Evolutionary conservation across 2,329 filamentous ascomycete species (phyloP).

Genomic region (Didymella glomerata): DNA sequence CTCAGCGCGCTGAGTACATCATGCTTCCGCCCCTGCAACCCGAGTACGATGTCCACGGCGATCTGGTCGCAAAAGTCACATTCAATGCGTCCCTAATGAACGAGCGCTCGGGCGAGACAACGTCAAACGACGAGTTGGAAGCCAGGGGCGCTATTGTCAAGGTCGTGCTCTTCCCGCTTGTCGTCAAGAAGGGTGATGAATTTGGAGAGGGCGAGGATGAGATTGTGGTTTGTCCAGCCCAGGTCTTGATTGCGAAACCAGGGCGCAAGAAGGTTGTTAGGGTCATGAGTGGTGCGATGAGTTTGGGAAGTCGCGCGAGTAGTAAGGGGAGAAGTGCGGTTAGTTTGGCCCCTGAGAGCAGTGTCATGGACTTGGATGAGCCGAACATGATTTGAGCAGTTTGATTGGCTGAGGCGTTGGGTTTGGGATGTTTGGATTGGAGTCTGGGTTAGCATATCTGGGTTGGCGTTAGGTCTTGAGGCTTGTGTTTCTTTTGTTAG

Average conservation of each 20-base stretch:
- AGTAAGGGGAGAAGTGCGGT: slow-evolving; percentile 40
- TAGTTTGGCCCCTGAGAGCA: slow-evolving; percentile 43
- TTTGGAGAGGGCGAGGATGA: slow-evolving; percentile 87
- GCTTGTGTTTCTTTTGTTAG: neutral
- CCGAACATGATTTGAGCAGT: slow-evolving; percentile 12
- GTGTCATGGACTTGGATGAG: slow-evolving; percentile 47
- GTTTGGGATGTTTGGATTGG: neutral
- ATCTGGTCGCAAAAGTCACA: slow-evolving; percentile 83
- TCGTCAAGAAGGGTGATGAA: slow-evolving; percentile 95
- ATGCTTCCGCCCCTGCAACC: slow-evolving; percentile 96
- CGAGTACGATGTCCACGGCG: slow-evolving; percentile 92
- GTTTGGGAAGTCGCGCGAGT: slow-evolving; percentile 48
- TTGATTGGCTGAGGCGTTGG: neutral
- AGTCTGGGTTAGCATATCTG: neutral
- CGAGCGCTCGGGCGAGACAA: slow-evolving; percentile 77
- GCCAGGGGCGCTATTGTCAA: slow-evolving; percentile 79
- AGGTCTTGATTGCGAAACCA: slow-evolving; percentile 77
- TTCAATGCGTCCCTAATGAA: slow-evolving; percentile 98
- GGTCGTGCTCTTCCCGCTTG: slow-evolving; percentile 92
- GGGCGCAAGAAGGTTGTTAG: slow-evolving; percentile 60
- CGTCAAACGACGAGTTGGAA: slow-evolving; percentile 82
- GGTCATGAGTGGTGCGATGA: slow-evolving; percentile 61
- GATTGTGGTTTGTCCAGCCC: slow-evolving; percentile 92
- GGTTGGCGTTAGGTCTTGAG: neutral
- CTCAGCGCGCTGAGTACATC: slow-evolving; percentile 94